Evolutionary conservation across 495 filamentous ascomycete species (phyloP).

Genomic region (Staphylotrichum longicolle): DNA sequence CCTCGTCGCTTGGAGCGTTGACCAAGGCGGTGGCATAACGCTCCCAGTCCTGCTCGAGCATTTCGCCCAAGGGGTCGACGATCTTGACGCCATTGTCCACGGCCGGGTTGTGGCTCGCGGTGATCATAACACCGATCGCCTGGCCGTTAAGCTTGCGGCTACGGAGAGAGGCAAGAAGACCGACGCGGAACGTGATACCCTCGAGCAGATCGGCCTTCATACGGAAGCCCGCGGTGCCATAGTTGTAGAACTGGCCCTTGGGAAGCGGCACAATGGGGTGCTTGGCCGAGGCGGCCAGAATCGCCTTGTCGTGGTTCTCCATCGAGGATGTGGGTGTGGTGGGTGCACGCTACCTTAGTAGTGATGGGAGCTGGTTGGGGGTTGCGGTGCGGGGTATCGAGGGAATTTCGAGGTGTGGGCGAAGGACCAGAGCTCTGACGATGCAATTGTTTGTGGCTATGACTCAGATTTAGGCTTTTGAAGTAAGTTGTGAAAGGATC

Average conservation of each 20-base stretch:
- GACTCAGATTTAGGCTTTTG: neutral
- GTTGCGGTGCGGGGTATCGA: conserved; percentile 11
- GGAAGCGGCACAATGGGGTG: conserved; percentile 65
- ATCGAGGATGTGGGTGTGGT: conserved; percentile 14
- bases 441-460: neutral
- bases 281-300: conserved; percentile 60
- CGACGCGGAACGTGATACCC: conserved; percentile 86
- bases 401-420: neutral
- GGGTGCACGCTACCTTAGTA: neutral
- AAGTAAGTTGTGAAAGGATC: neutral
- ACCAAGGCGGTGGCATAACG: conserved; percentile 79
- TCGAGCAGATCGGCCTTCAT: conserved; percentile 69
- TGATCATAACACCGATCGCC: conserved; percentile 98
- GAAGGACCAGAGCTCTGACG: neutral
- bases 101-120: conserved; percentile 95
- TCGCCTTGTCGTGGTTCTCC: conserved; percentile 36
- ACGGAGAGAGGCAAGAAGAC: conserved; percentile 83
- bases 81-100: conserved; percentile 98
- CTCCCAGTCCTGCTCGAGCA: conserved; percentile 96
- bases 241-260: conserved; percentile 67
- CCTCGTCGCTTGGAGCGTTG: conserved; percentile 72
- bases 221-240: conserved; percentile 87
- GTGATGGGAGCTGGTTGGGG: neutral
- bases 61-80: conserved; percentile 96
- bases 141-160: conserved; percentile 84